Percentiles rank a stretch among this genome's conserved stretches.
phyloP scores from a whole-genome alignment of 805 yeast genomes.

The Metschnikowia amazonensis region DNA sequence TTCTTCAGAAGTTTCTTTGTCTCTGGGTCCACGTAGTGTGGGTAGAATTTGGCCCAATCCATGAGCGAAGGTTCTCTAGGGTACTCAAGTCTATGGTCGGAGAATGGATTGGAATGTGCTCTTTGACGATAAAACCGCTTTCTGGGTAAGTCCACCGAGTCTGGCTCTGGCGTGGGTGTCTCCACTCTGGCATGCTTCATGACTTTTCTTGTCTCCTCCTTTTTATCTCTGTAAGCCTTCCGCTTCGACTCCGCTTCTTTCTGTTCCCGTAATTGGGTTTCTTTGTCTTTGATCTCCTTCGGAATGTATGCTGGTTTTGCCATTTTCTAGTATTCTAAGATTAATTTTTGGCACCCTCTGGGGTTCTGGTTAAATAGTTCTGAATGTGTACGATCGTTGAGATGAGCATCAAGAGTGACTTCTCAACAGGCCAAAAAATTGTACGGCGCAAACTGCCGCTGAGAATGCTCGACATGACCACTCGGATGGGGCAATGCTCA shows the following conservation, averaged over 20 bases:
- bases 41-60: conserved; percentile 84
- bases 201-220: conserved; percentile 42
- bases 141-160: conserved; percentile 59
- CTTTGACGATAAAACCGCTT: conserved; percentile 91
- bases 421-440: neutral
- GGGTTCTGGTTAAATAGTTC: neutral
- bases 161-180: conserved; percentile 23
- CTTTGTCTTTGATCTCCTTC: conserved; percentile 14
- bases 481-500: too few relatives aligned
- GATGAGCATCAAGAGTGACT: conserved; percentile 4
- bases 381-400: neutral
- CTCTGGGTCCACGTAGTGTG: conserved; percentile 47
- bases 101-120: conserved; percentile 96
- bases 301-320: conserved; percentile 12
- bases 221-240: conserved; percentile 46
- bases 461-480: too few relatives aligned
- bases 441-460: neutral
- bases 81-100: conserved; percentile 89
- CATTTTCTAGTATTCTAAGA: conserved; percentile 6
- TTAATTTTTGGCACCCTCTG: neutral
- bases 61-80: conserved; percentile 76
- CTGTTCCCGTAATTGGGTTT: conserved; percentile 19
- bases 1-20: conserved; percentile 42
- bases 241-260: conserved; percentile 33
- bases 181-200: conserved; percentile 46